Conservation (phyloP, 2,329 filamentous ascomycete species). For the Exophiala viscosa region DNA sequence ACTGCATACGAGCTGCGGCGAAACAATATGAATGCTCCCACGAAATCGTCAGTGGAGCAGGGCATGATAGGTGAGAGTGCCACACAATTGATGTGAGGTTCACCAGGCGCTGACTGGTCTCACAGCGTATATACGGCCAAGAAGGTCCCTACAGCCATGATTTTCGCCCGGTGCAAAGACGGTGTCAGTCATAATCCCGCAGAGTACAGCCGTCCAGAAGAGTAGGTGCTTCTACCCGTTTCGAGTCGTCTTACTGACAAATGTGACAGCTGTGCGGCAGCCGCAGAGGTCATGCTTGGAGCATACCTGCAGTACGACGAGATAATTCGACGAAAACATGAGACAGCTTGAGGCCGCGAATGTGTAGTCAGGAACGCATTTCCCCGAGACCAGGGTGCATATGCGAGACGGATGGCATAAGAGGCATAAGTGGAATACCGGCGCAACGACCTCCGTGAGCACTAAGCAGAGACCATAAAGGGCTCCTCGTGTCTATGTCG, state of each 20-base stretch:
- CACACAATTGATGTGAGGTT: neutral
- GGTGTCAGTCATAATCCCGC: constrained; percentile 61
- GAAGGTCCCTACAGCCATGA: constrained; percentile 57
- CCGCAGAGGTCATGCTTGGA: constrained; percentile 8
- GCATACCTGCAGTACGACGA: constrained; percentile 9
- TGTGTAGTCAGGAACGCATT: neutral
- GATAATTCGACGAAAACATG: neutral
- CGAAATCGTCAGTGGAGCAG: constrained; percentile 13
- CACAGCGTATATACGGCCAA: constrained; percentile 8
- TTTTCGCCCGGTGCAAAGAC: constrained; percentile 62
- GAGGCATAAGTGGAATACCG: too few relatives aligned
- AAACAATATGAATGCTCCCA: constrained; percentile 2
- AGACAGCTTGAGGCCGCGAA: neutral
- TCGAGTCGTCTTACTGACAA: neutral
- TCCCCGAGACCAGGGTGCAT: too few relatives aligned
- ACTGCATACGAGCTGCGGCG: constrained; percentile 9
- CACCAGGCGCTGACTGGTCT: neutral
- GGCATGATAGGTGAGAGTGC: constrained; percentile 10
- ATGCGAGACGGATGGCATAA: too few relatives aligned
- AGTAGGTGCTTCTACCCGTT: constrained; percentile 3
- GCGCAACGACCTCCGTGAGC: too few relatives aligned
- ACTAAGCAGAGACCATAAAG: too few relatives aligned
- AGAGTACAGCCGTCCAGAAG: constrained; percentile 11
- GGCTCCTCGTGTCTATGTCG: too few relatives aligned
- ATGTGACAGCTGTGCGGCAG: constrained; percentile 5